These are phyloP conservation scores for Nymphaea thermarum DNA, from an alignment of 164 flowering plant species.

Conservation along the genomic window DNA sequence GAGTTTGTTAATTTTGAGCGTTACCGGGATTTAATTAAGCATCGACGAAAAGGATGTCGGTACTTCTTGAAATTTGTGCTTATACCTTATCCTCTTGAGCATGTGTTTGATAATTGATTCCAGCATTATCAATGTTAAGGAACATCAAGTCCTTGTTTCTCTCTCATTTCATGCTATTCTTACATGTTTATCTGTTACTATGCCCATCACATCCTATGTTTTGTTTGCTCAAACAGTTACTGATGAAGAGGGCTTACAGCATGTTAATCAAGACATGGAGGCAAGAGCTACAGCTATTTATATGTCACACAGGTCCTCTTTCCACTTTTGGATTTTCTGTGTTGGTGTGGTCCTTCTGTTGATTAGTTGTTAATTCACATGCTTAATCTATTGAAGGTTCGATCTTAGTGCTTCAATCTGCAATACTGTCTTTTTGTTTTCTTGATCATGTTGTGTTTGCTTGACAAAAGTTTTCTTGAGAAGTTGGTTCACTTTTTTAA, in stretches of 20 bases:
- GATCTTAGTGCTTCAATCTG: too few relatives aligned
- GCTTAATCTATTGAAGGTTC: too few relatives aligned
- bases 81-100: background rate
- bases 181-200: background rate
- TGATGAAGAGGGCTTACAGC: conserved; percentile 91
- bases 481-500: too few relatives aligned
- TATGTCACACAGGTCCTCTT: conserved; percentile 44
- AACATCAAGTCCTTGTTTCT: too few relatives aligned
- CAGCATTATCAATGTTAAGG: too few relatives aligned
- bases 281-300: conserved; percentile 49
- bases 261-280: conserved; percentile 76
- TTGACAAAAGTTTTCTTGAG: too few relatives aligned
- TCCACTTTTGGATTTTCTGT: background rate
- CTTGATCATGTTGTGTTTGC: too few relatives aligned
- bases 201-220: conserved; percentile 6
- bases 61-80: conserved; percentile 53
- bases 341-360: background rate
- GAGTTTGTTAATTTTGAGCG: conserved; percentile 99
- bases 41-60: conserved; percentile 99
- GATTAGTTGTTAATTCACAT: too few relatives aligned
- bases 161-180: too few relatives aligned
- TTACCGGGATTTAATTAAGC: conserved; percentile 99
- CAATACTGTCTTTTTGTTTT: too few relatives aligned
- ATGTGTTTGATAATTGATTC: background rate
- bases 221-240: conserved; percentile 41